phyloP scores from a whole-genome alignment of 495 filamentous ascomycete genomes.

The Lentithecium fluviatile region DNA sequence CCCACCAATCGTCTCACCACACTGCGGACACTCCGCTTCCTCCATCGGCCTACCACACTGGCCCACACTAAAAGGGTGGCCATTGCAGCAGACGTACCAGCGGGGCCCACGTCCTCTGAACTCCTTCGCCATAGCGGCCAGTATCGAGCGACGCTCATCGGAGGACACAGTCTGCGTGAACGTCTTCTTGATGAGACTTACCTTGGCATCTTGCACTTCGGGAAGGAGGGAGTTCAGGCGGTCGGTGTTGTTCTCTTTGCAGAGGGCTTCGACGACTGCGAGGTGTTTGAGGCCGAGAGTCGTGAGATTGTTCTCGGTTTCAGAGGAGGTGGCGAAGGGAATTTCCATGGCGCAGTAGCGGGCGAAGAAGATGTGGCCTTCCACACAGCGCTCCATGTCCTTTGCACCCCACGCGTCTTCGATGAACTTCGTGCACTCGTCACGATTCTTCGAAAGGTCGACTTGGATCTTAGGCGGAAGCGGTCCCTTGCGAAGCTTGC shows the following conservation, averaged over 20 bases:
- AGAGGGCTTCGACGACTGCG: neutral
- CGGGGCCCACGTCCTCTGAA: constrained; percentile 45
- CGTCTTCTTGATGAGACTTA: neutral
- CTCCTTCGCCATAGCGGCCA: constrained; percentile 39
- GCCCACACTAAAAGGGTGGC: constrained; percentile 70
- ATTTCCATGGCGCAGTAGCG: constrained; percentile 15
- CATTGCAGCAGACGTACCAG: constrained; percentile 68
- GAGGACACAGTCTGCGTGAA: constrained; percentile 11
- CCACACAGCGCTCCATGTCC: constrained; percentile 12
- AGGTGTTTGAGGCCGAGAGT: neutral
- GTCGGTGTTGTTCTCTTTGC: neutral
- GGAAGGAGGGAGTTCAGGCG: constrained; percentile 7
- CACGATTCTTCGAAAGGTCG: too few species aligned
- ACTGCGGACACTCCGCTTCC: constrained; percentile 63
- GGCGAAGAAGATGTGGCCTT: constrained; percentile 23
- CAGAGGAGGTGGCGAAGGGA: neutral
- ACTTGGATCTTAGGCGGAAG: too few species aligned
- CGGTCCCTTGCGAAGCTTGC: too few species aligned
- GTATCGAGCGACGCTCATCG: constrained; percentile 35
- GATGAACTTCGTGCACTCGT: too few species aligned
- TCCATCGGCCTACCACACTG: constrained; percentile 73
- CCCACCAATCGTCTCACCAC: constrained; percentile 61
- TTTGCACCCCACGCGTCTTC: too few species aligned
- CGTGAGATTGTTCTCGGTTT: neutral
- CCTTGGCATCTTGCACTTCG: constrained; percentile 18